These are phyloP conservation scores for Barnettozyma pratensis DNA, from an alignment of 805 yeast genomes.

Conservation along the genomic window DNA sequence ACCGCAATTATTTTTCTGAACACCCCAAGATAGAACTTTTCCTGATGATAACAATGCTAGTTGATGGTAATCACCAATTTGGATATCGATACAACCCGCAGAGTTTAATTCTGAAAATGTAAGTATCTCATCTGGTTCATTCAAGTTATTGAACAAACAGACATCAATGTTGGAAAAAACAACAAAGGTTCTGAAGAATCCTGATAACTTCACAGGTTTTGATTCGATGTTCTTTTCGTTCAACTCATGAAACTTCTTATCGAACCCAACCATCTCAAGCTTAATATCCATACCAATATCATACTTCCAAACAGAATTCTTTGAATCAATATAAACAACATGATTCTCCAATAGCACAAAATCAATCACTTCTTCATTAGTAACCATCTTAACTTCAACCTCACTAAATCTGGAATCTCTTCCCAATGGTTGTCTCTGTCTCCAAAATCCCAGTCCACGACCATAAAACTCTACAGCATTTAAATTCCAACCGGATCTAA, in stretches of 20 bases:
- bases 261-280: slow-evolving; percentile 27
- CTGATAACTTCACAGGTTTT: slow-evolving; percentile 45
- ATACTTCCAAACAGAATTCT: slow-evolving; percentile 31
- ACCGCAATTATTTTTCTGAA: slow-evolving; percentile 58
- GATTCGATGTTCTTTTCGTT: slow-evolving; percentile 20
- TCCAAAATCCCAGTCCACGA: slow-evolving; percentile 60
- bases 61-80: slow-evolving; percentile 68
- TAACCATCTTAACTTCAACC: slow-evolving; percentile 37
- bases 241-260: slow-evolving; percentile 26
- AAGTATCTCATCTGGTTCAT: slow-evolving; percentile 27
- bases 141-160: slow-evolving; percentile 14
- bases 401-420: slow-evolving; percentile 27
- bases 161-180: slow-evolving; percentile 47
- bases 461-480: slow-evolving; percentile 44
- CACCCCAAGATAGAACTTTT: slow-evolving; percentile 59
- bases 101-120: slow-evolving; percentile 40
- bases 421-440: slow-evolving; percentile 26
- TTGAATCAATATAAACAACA: slow-evolving; percentile 43
- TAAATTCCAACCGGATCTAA: slow-evolving; percentile 65
- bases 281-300: slow-evolving; percentile 20
- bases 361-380: slow-evolving; percentile 39
- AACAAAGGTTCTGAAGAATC: slow-evolving; percentile 50
- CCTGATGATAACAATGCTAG: slow-evolving; percentile 61
- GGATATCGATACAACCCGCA: slow-evolving; percentile 46
- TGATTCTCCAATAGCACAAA: slow-evolving; percentile 49